Evolutionary conservation across 768 basidiomycete genomes (phyloP).

Genomic region (Tricholoma furcatifolium): DNA sequence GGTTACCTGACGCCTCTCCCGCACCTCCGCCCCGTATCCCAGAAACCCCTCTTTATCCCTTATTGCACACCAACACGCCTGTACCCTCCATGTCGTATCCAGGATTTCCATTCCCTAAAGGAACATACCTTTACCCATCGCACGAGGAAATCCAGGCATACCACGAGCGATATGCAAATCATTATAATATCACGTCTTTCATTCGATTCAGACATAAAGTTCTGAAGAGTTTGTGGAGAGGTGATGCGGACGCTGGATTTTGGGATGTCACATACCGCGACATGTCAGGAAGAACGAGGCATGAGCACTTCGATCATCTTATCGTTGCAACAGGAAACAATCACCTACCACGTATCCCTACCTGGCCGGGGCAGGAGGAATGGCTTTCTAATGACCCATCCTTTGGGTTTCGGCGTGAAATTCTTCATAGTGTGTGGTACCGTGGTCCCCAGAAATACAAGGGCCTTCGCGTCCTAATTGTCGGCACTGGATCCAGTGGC

Average conservation of each 20-base stretch:
- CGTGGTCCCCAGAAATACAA: conserved; percentile 43
- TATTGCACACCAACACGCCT: conserved; percentile 53
- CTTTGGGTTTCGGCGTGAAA: conserved; percentile 28
- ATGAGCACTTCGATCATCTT: conserved; percentile 48
- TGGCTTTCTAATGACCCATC: conserved; percentile 38
- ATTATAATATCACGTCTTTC: conserved; percentile 35
- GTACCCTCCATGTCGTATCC: conserved; percentile 59
- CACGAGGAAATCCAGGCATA: conserved; percentile 47
- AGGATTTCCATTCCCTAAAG: conserved; percentile 48
- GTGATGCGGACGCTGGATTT: conserved; percentile 19
- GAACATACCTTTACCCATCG: conserved; percentile 49
- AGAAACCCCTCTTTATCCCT: conserved; percentile 54
- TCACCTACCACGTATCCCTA: conserved; percentile 45
- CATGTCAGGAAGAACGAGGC: conserved; percentile 18
- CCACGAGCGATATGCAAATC: conserved; percentile 40
- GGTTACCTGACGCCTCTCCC: conserved; percentile 32
- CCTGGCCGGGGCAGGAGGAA: conserved; percentile 44
- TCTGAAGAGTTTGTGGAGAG: conserved; percentile 41
- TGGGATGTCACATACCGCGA: conserved; percentile 44
- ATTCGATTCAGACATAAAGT: conserved; percentile 46
- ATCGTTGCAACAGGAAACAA: conserved; percentile 57
- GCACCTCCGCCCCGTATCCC: conserved; percentile 45
- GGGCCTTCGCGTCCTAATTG: conserved; percentile 44
- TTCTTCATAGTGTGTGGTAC: conserved; percentile 55
- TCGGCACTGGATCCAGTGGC: conserved; percentile 46